Evolutionary conservation across 805 yeast genomes (phyloP).

Genomic region (Zygosaccharomyces lentus): DNA sequence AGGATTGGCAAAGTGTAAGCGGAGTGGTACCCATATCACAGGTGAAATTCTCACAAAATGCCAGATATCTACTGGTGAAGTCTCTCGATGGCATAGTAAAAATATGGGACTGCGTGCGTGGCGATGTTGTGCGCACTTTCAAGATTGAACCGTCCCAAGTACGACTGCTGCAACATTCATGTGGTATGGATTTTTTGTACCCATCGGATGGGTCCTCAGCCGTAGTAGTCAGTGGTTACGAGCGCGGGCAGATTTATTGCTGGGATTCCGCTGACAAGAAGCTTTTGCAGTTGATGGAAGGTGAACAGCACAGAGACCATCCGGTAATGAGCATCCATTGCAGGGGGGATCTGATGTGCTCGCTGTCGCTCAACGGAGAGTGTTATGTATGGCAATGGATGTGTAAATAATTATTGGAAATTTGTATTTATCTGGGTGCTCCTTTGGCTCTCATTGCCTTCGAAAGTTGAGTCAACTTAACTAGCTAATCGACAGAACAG

Average conservation of each 20-base stretch:
- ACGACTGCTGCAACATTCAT: slow-evolving; percentile 21
- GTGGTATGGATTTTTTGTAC: slow-evolving; percentile 30
- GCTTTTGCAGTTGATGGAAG: slow-evolving; percentile 17
- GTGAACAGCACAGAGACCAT: slow-evolving; percentile 12
- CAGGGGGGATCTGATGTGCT: slow-evolving; percentile 17
- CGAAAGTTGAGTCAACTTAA: background rate
- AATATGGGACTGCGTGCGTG: slow-evolving; percentile 83
- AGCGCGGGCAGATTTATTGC: slow-evolving; percentile 25
- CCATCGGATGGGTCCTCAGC: slow-evolving; percentile 20
- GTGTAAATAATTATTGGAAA: background rate
- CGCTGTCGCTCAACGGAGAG: slow-evolving; percentile 28
- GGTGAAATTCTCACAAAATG: slow-evolving; percentile 74
- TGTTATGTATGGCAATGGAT: slow-evolving; percentile 30
- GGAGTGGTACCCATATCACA: slow-evolving; percentile 60
- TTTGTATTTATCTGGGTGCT: background rate
- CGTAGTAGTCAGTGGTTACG: slow-evolving; percentile 30
- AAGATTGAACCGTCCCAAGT: slow-evolving; percentile 10
- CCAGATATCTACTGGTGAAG: slow-evolving; percentile 69
- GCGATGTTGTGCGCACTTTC: slow-evolving; percentile 74
- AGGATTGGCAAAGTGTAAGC: slow-evolving; percentile 60
- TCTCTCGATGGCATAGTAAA: slow-evolving; percentile 75
- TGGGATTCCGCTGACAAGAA: slow-evolving; percentile 27
- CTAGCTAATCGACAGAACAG: background rate
- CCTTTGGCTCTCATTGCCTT: background rate
- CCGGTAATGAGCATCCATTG: slow-evolving; percentile 29